A percentile compares a stretch with the other conserved stretches of the same genome.
Evolutionary conservation across 2,329 filamentous ascomycete species (phyloP).

Genomic region (Aspergillus proliferans): DNA sequence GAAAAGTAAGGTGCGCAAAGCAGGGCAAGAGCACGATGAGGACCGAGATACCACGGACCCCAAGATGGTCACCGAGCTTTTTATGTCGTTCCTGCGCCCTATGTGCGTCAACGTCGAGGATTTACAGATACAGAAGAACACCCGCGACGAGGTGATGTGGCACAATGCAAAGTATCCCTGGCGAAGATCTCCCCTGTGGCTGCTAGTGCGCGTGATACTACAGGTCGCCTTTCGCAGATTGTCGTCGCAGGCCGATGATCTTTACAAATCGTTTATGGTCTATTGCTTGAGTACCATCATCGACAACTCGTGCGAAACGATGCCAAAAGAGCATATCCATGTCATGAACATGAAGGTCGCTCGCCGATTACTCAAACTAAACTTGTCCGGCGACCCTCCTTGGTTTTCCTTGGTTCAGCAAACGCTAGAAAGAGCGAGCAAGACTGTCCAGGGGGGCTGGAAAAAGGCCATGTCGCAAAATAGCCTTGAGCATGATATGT

Average conservation of each 20-base stretch:
- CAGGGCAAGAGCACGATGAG: slow-evolving; percentile 31
- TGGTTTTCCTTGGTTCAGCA: too few relatives aligned
- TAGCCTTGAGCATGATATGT: too few relatives aligned
- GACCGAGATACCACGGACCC: slow-evolving; percentile 47
- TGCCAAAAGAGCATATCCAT: too few relatives aligned
- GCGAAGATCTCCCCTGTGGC: slow-evolving; percentile 50
- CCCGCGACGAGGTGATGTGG: slow-evolving; percentile 51
- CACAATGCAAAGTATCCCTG: slow-evolving; percentile 34
- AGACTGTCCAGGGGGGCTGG: too few relatives aligned
- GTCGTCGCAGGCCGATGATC: not conserved
- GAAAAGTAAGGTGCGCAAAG: slow-evolving; percentile 36
- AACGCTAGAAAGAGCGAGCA: too few relatives aligned
- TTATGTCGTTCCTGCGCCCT: slow-evolving; percentile 40
- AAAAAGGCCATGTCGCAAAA: too few relatives aligned
- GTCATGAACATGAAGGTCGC: too few relatives aligned
- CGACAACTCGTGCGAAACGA: too few relatives aligned
- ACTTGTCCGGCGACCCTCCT: too few relatives aligned
- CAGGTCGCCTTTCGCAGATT: slow-evolving; percentile 9
- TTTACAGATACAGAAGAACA: slow-evolving; percentile 44
- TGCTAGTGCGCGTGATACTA: slow-evolving; percentile 42
- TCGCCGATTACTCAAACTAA: too few relatives aligned
- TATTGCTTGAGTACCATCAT: too few relatives aligned
- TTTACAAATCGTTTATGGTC: too few relatives aligned
- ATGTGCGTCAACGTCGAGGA: slow-evolving; percentile 26
- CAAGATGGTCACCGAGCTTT: slow-evolving; percentile 47